Evolutionary conservation across 176 grass and related monocot genomes (phyloP).

Genomic region (Juncus inflexus): DNA sequence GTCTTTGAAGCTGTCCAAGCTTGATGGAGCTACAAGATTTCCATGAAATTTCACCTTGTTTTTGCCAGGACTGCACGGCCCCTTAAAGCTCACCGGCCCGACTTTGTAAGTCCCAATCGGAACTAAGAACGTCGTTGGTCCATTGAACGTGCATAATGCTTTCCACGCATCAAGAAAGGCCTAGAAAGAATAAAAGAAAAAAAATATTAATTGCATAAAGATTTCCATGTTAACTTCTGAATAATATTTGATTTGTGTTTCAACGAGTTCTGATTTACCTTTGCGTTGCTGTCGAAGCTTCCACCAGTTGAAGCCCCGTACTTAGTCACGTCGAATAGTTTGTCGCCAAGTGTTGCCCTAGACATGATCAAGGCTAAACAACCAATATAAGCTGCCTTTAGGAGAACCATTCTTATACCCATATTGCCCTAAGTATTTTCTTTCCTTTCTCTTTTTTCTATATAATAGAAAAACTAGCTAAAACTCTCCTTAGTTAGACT

Average conservation of each 20-base stretch:
- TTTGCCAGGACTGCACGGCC: conserved; percentile 19
- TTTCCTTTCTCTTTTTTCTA: background rate
- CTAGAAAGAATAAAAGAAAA: background rate
- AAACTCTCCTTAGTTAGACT: no score
- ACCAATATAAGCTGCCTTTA: conserved; percentile 5
- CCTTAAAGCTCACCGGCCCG: conserved; percentile 21
- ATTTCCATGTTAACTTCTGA: background rate
- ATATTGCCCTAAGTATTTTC: background rate
- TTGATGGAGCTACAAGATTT: conserved; percentile 25
- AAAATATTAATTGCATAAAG: background rate
- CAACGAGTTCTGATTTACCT: conserved; percentile 18
- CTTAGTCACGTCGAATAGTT: conserved; percentile 26
- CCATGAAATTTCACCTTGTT: conserved; percentile 26
- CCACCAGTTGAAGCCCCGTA: conserved; percentile 15
- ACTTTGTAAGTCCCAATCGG: conserved; percentile 16
- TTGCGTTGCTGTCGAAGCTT: conserved; percentile 11
- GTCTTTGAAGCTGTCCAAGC: background rate
- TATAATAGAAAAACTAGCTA: conserved; percentile 12
- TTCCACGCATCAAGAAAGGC: conserved; percentile 35
- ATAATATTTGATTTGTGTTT: conserved; percentile 1
- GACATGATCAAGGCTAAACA: conserved; percentile 9
- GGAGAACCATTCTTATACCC: conserved; percentile 11
- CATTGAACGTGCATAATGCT: conserved; percentile 9
- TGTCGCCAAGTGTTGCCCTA: conserved; percentile 1
- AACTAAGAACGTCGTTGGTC: conserved; percentile 22